phyloP scores from a whole-genome alignment of 805 yeast genomes.

The Yarrowia sp. region DNA sequence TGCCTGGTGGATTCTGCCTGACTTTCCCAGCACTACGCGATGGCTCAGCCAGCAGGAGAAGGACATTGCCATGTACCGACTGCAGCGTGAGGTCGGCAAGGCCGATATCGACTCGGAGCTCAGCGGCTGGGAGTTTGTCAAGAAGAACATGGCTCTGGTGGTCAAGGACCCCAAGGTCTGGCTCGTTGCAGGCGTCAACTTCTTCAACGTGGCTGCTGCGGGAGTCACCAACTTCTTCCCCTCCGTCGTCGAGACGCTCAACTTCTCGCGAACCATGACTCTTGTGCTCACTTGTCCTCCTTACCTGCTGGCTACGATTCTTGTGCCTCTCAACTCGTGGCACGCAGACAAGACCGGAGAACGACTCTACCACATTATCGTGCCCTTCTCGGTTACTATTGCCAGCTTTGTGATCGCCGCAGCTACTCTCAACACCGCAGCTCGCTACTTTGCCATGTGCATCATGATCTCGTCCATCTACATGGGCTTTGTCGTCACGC shows the following conservation, averaged over 20 bases:
- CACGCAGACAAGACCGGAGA: constrained; percentile 60
- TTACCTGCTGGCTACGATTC: constrained; percentile 50
- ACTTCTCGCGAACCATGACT: constrained; percentile 50
- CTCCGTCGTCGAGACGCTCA: constrained; percentile 55
- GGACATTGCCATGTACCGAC: constrained; percentile 29
- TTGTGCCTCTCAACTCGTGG: constrained; percentile 52
- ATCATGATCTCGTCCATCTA: constrained; percentile 54
- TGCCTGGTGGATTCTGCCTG: constrained; percentile 51
- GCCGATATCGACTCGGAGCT: neutral
- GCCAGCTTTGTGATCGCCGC: constrained; percentile 29
- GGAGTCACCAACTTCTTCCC: constrained; percentile 65
- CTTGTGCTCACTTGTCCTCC: constrained; percentile 61
- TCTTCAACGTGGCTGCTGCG: constrained; percentile 53
- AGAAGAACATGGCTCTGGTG: constrained; percentile 29
- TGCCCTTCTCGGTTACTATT: constrained; percentile 46
- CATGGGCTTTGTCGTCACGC: constrained; percentile 52
- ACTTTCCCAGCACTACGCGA: constrained; percentile 48
- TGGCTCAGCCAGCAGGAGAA: constrained; percentile 31
- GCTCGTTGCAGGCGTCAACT: constrained; percentile 30
- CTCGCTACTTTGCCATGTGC: constrained; percentile 58
- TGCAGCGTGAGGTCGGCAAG: constrained; percentile 29
- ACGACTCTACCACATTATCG: constrained; percentile 49
- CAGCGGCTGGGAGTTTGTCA: neutral
- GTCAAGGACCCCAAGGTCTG: constrained; percentile 33
- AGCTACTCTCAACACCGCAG: constrained; percentile 52